Conservation (phyloP, 352 stramenopile genomes). For the Hyaloperonospora arabidopsidis region DNA sequence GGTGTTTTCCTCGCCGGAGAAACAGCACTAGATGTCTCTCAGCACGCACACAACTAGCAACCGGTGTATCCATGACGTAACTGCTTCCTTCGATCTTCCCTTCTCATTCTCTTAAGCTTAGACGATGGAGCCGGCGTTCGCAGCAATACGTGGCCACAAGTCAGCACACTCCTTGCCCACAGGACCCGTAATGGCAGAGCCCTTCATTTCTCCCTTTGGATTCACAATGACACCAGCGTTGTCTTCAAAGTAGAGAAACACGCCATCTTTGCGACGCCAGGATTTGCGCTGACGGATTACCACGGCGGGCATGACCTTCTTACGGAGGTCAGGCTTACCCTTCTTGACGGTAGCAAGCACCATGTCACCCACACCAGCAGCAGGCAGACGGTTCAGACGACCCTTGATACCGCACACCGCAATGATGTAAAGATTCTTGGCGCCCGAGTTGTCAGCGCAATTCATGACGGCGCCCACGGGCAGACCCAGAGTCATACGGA, state of each 20-base stretch:
- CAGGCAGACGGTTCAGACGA: slow-evolving; percentile 98
- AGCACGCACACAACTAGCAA: background rate
- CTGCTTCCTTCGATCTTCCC: background rate
- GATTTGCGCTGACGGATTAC: slow-evolving; percentile 99
- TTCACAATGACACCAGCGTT: slow-evolving; percentile 99
- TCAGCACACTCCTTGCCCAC: slow-evolving; percentile 99
- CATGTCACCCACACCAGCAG: slow-evolving; percentile 98
- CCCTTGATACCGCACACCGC: slow-evolving; percentile 98
- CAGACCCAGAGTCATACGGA: slow-evolving; percentile 98
- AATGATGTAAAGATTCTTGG: slow-evolving; percentile 99
- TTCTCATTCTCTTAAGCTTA: slow-evolving; percentile 58
- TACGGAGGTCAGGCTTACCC: slow-evolving; percentile 99
- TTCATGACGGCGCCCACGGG: slow-evolving; percentile 98
- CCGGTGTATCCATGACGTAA: background rate
- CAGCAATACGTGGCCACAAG: slow-evolving; percentile 99
- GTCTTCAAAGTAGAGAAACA: slow-evolving; percentile 99
- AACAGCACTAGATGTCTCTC: background rate
- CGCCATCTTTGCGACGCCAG: slow-evolving; percentile 98
- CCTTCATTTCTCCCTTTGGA: slow-evolving; percentile 99
- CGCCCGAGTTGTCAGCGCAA: slow-evolving; percentile 99
- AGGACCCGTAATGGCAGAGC: slow-evolving; percentile 97
- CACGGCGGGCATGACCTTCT: slow-evolving; percentile 98
- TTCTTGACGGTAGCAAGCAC: slow-evolving; percentile 99
- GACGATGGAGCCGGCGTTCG: slow-evolving; percentile 98
- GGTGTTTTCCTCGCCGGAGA: no score